A percentile compares a stretch with the other conserved stretches of the same genome.
phyloP scores from a whole-genome alignment of 23 red algal genomes.

The Gracilaria domingensis region DNA sequence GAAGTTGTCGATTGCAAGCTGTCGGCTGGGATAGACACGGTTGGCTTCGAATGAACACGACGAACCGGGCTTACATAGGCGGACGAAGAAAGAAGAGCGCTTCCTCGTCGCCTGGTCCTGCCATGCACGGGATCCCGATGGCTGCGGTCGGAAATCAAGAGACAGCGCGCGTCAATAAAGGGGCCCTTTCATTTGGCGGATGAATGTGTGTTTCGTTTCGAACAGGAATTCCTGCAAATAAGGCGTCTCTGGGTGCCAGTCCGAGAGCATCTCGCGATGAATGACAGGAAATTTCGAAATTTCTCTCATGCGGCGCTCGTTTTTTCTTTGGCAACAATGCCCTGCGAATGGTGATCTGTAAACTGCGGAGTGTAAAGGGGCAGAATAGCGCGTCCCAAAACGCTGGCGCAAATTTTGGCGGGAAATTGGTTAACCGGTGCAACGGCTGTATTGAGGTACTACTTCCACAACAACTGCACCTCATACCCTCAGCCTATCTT shows the following conservation, averaged over 20 bases:
- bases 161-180: not conserved
- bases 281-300: too few relatives aligned
- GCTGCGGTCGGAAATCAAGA: not conserved
- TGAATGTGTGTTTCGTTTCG: slow-evolving; percentile 39
- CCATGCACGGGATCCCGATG: not conserved
- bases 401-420: not conserved
- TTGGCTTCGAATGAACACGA: not conserved
- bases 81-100: not conserved
- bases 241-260: not conserved
- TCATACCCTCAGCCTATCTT: not conserved
- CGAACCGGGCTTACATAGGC: not conserved
- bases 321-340: too few relatives aligned
- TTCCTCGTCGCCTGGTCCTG: not conserved
- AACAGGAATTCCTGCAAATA: too few relatives aligned
- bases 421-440: not conserved
- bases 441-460: not conserved
- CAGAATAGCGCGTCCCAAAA: slow-evolving; percentile 17
- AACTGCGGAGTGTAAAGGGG: not conserved
- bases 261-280: too few relatives aligned
- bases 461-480: not conserved
- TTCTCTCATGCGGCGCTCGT: not conserved
- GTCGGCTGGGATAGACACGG: not conserved
- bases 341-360: too few relatives aligned
- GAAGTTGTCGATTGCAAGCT: not conserved
- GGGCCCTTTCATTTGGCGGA: slow-evolving; percentile 22